Evolutionary conservation across 2,329 filamentous ascomycete species (phyloP), one percentile per base, ranked within the genome.

Genomic region (Hypomyces perniciosus): DNA sequence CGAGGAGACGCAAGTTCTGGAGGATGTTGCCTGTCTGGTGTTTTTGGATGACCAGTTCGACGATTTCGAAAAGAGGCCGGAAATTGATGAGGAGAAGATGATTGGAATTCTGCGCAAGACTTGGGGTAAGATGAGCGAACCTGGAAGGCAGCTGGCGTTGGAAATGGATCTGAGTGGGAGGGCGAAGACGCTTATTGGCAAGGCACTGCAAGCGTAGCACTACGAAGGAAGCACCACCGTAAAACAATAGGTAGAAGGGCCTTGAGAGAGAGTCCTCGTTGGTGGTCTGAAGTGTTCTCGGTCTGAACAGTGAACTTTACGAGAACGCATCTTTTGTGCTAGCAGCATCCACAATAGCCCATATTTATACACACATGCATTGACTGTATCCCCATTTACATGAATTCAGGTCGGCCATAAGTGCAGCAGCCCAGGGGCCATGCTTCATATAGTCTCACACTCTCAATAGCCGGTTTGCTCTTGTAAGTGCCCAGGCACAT

Each of bases 1-100:
- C 56, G 61, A 65, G 12, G 85, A 90, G 65, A 83, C 85, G 49
- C 86, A 92, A 72, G 76, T 81, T 6, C 74, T 95, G 55, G 90
- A 95, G 72, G 90, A 95, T 69, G 86, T 90, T 42, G 90, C 90
- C 3, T 95, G 89, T 64, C 70, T 95, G 50, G 89, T 95, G 29
- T 95, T 95, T 65, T 70, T 95, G 57, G 89, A 93, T 64, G 88
- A 92, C 64, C 87, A 93, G 64, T 86, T 95, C 56, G 89, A 91
- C 61, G 80, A 79, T 46, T 95, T 93, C 68, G 85, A 89, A 73
- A 76, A 67, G 58, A 75, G 78, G 63, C 77, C 80, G 29, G 77
- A 84, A 48, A 65, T 77, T 12, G 86, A 90, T 62, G 87, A 92
- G 69, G 84, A 83, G 46, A 95, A 93, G 76, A 82, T 90, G 53